Conservation (phyloP, 2,329 filamentous ascomycete genomes). For the Diaporthe citrichinensis region DNA sequence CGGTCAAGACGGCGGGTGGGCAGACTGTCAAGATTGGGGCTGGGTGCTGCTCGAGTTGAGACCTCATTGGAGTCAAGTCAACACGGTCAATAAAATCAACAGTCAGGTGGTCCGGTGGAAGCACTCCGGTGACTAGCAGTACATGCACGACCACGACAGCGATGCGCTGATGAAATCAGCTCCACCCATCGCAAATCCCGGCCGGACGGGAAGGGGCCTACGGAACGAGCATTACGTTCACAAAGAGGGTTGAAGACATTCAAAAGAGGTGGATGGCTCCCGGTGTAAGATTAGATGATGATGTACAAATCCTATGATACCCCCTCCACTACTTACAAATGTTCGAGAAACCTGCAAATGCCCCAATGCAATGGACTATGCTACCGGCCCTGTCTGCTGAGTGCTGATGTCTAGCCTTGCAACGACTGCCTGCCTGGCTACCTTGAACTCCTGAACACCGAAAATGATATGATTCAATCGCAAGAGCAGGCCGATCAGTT, state of each 20-base stretch:
- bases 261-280: background rate
- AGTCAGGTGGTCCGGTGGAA: too few species aligned
- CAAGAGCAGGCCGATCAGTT: slow-evolving; percentile 48
- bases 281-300: slow-evolving; percentile 38
- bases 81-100: background rate
- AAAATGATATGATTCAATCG: slow-evolving; percentile 30
- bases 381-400: slow-evolving; percentile 16
- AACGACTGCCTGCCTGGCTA: background rate
- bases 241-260: background rate
- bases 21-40: slow-evolving; percentile 51
- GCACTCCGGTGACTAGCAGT: background rate
- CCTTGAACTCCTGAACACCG: slow-evolving; percentile 50
- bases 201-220: background rate
- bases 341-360: background rate
- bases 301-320: slow-evolving; percentile 50
- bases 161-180: background rate
- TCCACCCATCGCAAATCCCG: background rate
- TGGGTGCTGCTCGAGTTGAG: slow-evolving; percentile 40
- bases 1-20: slow-evolving; percentile 75
- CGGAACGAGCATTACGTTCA: background rate
- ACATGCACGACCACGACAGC: background rate
- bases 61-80: background rate
- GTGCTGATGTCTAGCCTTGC: slow-evolving; percentile 2
- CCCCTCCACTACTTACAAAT: slow-evolving; percentile 43
- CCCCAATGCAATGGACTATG: slow-evolving; percentile 17